Evolutionary conservation across 345 rosid genomes (phyloP).

Genomic region (Eucalyptus sideroxylon): DNA sequence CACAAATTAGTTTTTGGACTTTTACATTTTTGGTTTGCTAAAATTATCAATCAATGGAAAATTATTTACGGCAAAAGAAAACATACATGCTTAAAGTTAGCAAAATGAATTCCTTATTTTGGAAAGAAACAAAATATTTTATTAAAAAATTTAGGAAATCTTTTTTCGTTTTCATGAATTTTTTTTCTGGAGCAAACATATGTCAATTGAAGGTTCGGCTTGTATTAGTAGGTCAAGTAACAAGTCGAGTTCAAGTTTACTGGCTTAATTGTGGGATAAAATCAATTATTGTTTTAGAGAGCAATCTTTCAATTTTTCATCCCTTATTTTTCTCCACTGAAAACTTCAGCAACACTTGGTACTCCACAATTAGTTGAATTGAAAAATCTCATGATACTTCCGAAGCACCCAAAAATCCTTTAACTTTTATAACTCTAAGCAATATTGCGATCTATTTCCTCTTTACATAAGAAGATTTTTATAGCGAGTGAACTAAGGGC

Average conservation of each 20-base stretch:
- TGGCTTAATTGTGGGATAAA: too few relatives aligned
- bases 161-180: too few relatives aligned
- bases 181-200: background rate
- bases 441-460: background rate
- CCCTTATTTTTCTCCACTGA: too few relatives aligned
- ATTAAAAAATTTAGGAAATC: too few relatives aligned
- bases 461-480: background rate
- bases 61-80: background rate
- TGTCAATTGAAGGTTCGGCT: background rate
- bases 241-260: too few relatives aligned
- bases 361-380: background rate
- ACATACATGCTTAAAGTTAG: background rate
- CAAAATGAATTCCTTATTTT: background rate
- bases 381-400: accelerated
- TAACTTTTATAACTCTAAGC: background rate
- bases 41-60: background rate
- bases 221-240: too few relatives aligned
- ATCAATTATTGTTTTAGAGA: too few relatives aligned
- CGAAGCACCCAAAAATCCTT: background rate
- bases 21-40: background rate
- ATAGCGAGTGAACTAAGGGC: background rate
- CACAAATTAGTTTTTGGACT: background rate
- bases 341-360: background rate
- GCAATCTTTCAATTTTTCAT: too few relatives aligned
- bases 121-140: background rate